phyloP scores from a whole-genome alignment of 306 rosid genomes.

The Vigna trinervia region DNA sequence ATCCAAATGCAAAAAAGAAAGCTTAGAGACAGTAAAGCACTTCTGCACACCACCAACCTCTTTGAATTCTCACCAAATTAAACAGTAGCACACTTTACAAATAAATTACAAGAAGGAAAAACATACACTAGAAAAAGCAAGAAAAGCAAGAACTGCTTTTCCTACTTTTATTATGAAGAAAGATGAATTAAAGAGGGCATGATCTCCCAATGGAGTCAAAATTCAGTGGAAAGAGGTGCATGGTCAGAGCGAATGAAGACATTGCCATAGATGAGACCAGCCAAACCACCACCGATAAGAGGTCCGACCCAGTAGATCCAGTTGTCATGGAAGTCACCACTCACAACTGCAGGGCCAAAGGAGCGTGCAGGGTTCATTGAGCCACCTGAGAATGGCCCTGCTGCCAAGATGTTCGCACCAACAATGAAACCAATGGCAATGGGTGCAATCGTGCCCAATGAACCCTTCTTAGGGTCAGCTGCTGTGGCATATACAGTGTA shows the following conservation, averaged over 20 bases:
- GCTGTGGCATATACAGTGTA: slow-evolving; percentile 96
- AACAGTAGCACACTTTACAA: slow-evolving; percentile 47
- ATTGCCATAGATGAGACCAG: slow-evolving; percentile 83
- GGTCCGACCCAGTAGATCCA: slow-evolving; percentile 98
- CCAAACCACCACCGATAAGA: slow-evolving; percentile 81
- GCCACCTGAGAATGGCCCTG: slow-evolving; percentile 92
- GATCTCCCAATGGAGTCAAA: slow-evolving; percentile 26
- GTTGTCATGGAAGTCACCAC: slow-evolving; percentile 74
- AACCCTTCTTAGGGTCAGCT: slow-evolving; percentile 90
- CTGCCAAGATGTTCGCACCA: slow-evolving; percentile 91
- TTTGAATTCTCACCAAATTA: slow-evolving; percentile 34
- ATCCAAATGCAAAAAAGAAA: too few species aligned
- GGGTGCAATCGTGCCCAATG: slow-evolving; percentile 82
- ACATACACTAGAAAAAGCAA: neutral
- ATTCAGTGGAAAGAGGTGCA: slow-evolving; percentile 60
- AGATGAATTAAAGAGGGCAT: slow-evolving; percentile 21
- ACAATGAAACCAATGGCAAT: slow-evolving; percentile 92
- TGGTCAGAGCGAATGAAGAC: slow-evolving; percentile 66
- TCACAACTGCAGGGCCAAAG: slow-evolving; percentile 89
- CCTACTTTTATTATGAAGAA: slow-evolving; percentile 41
- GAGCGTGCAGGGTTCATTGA: slow-evolving; percentile 96
- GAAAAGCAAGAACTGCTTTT: slow-evolving; percentile 36
- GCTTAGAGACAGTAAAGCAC: too few species aligned
- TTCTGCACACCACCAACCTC: slow-evolving; percentile 41
- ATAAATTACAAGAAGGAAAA: slow-evolving; percentile 15